A percentile compares a stretch with the other conserved stretches of the same genome.
Conservation (phyloP, 139 green algal species). For the Chlamydomonas sphaeroides region DNA sequence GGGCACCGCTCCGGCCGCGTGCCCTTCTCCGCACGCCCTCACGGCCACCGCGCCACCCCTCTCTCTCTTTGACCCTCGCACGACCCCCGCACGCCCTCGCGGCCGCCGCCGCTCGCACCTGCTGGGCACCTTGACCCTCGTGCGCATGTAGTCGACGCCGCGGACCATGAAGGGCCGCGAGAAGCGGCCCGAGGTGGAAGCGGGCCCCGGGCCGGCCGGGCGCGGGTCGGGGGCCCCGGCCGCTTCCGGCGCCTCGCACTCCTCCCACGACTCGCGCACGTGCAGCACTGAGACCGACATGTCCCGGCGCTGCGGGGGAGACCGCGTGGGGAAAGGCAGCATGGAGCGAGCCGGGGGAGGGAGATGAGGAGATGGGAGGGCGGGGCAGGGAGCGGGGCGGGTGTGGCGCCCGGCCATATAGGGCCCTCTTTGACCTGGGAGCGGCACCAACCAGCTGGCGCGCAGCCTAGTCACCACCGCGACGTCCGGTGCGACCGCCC, state of each 20-base stretch:
- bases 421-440: too few relatives aligned
- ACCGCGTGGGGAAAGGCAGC: background rate
- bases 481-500: too few relatives aligned
- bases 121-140: constrained; percentile 59
- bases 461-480: too few relatives aligned
- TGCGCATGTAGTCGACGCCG: constrained; percentile 70
- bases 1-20: too few relatives aligned
- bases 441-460: too few relatives aligned
- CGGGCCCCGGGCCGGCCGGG: background rate
- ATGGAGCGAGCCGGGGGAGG: background rate
- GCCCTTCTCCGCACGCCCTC: too few relatives aligned
- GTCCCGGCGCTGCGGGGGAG: background rate
- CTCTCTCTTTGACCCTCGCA: too few relatives aligned
- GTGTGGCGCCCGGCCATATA: background rate
- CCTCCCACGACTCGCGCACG: constrained; percentile 23
- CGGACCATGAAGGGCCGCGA: constrained; percentile 65
- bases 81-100: too few relatives aligned
- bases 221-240: background rate
- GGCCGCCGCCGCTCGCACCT: too few relatives aligned
- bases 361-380: background rate
- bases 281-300: background rate
- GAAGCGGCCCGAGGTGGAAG: background rate
- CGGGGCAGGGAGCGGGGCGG: background rate
- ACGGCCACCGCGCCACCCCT: too few relatives aligned
- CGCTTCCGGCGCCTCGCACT: background rate